These are phyloP conservation scores for Xylariaceae sp. DNA, from an alignment of 2,329 filamentous ascomycete species.

Conservation along the genomic window DNA sequence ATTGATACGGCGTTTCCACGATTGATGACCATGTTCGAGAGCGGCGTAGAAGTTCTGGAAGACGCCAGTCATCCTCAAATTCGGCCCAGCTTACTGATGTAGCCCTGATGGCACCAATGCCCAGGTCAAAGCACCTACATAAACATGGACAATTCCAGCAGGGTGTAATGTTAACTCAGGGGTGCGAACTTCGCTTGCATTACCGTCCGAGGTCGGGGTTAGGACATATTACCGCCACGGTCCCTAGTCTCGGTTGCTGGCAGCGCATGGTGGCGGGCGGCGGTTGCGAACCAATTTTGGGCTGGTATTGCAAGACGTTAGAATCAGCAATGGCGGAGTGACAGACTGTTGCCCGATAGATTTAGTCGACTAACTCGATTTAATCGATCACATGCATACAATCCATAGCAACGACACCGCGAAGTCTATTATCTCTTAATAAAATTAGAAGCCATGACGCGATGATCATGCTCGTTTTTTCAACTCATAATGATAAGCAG, in stretches of 20 bases:
- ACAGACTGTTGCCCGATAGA: too few species aligned
- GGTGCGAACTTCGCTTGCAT: slow-evolving; percentile 21
- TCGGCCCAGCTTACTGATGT: slow-evolving; percentile 59
- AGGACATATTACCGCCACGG: too few species aligned
- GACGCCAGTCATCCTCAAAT: slow-evolving; percentile 31
- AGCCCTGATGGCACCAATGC: slow-evolving; percentile 69
- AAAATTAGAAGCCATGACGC: too few species aligned
- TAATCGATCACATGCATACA: too few species aligned
- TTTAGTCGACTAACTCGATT: too few species aligned
- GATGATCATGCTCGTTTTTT: too few species aligned
- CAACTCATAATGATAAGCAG: too few species aligned
- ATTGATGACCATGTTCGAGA: slow-evolving; percentile 55
- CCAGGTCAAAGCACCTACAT: slow-evolving; percentile 61
- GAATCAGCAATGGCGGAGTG: background rate
- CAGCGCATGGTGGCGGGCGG: slow-evolving; percentile 49
- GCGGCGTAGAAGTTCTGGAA: slow-evolving; percentile 40
- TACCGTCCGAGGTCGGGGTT: too few species aligned
- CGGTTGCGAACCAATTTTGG: slow-evolving; percentile 51
- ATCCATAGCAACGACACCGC: too few species aligned
- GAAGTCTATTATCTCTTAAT: too few species aligned
- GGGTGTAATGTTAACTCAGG: slow-evolving; percentile 13
- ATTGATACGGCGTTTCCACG: slow-evolving; percentile 64
- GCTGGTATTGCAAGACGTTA: slow-evolving; percentile 47
- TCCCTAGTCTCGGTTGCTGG: too few species aligned
- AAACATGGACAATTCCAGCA: slow-evolving; percentile 54